Base-by-base conservation (phyloP, 805 yeast genomes). In the Lipomyces orientalis region DNA sequence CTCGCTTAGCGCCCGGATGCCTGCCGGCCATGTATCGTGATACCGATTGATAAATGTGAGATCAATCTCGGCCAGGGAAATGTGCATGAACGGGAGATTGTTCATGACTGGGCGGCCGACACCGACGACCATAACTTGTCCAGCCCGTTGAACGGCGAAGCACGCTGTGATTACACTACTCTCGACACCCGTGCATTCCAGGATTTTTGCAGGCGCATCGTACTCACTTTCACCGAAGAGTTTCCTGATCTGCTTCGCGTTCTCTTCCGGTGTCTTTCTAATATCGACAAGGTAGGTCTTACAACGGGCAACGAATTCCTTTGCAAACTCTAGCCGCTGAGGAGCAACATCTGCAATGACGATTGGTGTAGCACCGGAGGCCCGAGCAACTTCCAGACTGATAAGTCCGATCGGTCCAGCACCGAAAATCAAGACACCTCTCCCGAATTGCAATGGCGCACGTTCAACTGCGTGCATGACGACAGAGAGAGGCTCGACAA, bases 291-390 rank as follows among this genome's bases (percentile, higher is more conserved):
- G 56, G 25, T 64, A 64, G 2, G 67, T 61, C 4, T 51, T 12
- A n/a, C n/a, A n/a, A n/a, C 65, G 46, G 9, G 65, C 62, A 2
- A 62, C 65, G 39, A 62, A 62, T 55, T 73, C 69, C 51, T 71
- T 60, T 2, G 79, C 79, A 69, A 77, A 76, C 49, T 74, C 71
- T 12, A 77, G 73, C 25, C 79, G 67, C 7, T 64, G 64, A 37
- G 71, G 62, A 1, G 86, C 82, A 56, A 90, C 81, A 77, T 90
- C 96, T 55, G 88, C 82, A 60, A 88, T 85, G 62, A 89, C 79
- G 31, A 90, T 87, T 10, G 84, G 81, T 10, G 87, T 79, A 6
- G 93, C 93, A 35, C 96, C 96, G 71, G 85, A 87, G 4, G 89
- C 87, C 67, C 82, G 83, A 19, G 90, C 91, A 35, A 86, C 89